Conservation (phyloP, 2,329 filamentous ascomycete genomes). For the Aspergillus thermomutatus region DNA sequence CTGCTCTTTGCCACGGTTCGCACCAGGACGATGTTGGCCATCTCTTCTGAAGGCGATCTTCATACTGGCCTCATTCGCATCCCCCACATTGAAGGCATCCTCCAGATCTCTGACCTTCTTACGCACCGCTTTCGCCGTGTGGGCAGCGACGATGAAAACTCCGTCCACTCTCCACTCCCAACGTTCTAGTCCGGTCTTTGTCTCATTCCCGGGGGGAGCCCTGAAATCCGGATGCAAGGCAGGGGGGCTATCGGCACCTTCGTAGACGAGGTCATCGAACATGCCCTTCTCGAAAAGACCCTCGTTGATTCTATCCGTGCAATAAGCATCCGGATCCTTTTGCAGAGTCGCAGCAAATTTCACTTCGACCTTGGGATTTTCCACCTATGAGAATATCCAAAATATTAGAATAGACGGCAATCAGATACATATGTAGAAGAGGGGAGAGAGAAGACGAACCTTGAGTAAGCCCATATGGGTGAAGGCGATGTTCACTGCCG, state of each 20-base stretch:
- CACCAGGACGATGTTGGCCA: constrained; percentile 2
- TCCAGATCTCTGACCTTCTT: constrained; percentile 9
- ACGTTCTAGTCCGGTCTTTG: not conserved
- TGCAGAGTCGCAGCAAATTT: not conserved
- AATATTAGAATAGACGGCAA: not conserved
- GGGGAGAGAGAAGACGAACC: not conserved
- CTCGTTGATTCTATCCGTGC: constrained; percentile 2
- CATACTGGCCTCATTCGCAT: constrained; percentile 3
- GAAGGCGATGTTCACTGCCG: constrained; percentile 13
- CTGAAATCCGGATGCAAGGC: constrained; percentile 12
- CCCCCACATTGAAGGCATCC: constrained; percentile 8
- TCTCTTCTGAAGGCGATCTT: constrained; percentile 2
- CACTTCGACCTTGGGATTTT: not conserved
- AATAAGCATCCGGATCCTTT: constrained; percentile 1
- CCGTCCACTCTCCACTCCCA: constrained; percentile 12
- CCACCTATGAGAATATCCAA: not conserved
- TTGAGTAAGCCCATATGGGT: constrained; percentile 11
- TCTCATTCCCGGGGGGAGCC: constrained; percentile 8
- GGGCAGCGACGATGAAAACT: constrained; percentile 17
- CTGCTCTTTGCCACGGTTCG: not conserved
- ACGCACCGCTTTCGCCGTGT: constrained; percentile 5
- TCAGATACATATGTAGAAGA: not conserved
- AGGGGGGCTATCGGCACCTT: constrained; percentile 12
- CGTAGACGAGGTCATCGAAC: constrained; percentile 16
- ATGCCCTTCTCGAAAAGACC: constrained; percentile 11